A percentile compares a stretch with the other conserved stretches of the same genome.
phyloP scores from a whole-genome alignment of 177 flowering plant genomes.

The Vitis hybrid region DNA sequence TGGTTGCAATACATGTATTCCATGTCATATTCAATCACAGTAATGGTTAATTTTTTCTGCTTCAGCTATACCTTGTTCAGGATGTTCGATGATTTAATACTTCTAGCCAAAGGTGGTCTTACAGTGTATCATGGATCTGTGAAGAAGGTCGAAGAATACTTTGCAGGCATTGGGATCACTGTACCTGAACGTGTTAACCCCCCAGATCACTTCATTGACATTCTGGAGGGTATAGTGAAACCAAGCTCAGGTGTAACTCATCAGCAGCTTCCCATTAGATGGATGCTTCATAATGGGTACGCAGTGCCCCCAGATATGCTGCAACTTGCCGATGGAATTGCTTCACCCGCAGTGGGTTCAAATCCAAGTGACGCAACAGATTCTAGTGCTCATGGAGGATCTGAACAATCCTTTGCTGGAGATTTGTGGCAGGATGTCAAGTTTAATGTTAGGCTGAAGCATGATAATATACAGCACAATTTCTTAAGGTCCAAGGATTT shows the following conservation, averaged over 20 bases:
- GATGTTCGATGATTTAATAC: constrained; percentile 86
- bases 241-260: constrained; percentile 37
- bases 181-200: constrained; percentile 89
- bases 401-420: constrained; percentile 60
- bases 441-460: constrained; percentile 45
- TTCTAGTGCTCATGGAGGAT: constrained; percentile 11
- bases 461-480: constrained; percentile 54
- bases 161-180: constrained; percentile 59
- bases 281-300: constrained; percentile 86
- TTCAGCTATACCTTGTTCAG: constrained; percentile 78
- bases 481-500: constrained; percentile 60
- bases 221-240: constrained; percentile 69
- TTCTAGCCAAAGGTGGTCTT: constrained; percentile 88
- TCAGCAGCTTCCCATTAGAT: constrained; percentile 74
- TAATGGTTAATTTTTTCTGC: constrained; percentile 9
- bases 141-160: constrained; percentile 77
- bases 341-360: constrained; percentile 12
- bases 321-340: constrained; percentile 28
- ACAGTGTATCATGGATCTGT: constrained; percentile 76
- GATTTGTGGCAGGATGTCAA: constrained; percentile 74
- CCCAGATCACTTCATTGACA: constrained; percentile 81
- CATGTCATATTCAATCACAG: not conserved
- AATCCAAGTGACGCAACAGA: constrained; percentile 15
- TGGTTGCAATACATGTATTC: not conserved
- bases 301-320: constrained; percentile 71